A percentile compares a stretch with the other conserved stretches of the same genome.
phyloP scores from a whole-genome alignment of 345 rosid genomes.

The Euphorbia lathyris region DNA sequence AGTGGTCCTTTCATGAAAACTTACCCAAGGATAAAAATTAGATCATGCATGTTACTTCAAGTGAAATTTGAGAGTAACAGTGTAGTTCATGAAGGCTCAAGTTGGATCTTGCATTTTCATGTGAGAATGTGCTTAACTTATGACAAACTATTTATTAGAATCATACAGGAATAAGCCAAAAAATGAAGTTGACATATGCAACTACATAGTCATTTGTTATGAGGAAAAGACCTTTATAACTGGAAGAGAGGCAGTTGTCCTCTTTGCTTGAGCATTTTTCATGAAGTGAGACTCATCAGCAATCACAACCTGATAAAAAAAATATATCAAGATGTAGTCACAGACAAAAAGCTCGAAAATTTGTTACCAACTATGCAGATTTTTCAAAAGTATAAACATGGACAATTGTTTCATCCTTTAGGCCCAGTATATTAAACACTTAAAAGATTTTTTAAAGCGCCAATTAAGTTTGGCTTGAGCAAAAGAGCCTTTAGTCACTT shows the following conservation, averaged over 20 bases:
- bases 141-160: not conserved
- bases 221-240: conserved; percentile 65
- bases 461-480: too few relatives aligned
- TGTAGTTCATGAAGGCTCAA: too few relatives aligned
- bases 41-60: not conserved
- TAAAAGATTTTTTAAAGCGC: not conserved
- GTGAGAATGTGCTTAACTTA: not conserved
- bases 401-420: not conserved
- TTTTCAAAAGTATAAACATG: not conserved
- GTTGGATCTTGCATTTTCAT: too few relatives aligned
- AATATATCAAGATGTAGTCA: conserved; percentile 5
- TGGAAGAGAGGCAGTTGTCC: conserved; percentile 80
- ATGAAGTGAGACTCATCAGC: conserved; percentile 97
- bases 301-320: conserved; percentile 68
- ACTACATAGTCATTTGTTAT: conserved; percentile 13
- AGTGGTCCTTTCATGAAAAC: conserved; percentile 4
- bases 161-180: not conserved
- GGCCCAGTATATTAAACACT: conserved; percentile 10
- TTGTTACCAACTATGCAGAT: not conserved
- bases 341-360: not conserved
- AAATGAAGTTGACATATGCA: conserved; percentile 8
- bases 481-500: too few relatives aligned
- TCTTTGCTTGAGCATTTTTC: conserved; percentile 95
- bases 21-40: not conserved
- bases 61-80: too few relatives aligned